These are phyloP conservation scores for Blastomyces silverae DNA, from an alignment of 2,329 filamentous ascomycete genomes.

Conservation along the genomic window DNA sequence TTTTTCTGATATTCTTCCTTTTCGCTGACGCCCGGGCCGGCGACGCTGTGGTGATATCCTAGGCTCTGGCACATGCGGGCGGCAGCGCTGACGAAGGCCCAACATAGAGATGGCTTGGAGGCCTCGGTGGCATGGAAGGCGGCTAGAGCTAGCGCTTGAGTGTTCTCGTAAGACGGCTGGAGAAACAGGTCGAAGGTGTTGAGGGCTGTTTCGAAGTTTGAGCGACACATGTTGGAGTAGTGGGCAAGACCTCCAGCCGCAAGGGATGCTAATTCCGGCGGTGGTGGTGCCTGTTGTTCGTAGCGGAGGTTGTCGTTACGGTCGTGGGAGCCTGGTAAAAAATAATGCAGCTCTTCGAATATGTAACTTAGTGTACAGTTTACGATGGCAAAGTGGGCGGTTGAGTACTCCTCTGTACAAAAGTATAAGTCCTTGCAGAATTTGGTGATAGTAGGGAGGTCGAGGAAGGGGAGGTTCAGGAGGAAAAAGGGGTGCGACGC, in stretches of 20 bases:
- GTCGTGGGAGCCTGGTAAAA: slow-evolving; percentile 10
- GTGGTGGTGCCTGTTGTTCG: background rate
- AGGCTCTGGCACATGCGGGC: slow-evolving; percentile 56
- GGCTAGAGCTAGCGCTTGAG: slow-evolving; percentile 54
- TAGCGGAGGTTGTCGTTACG: background rate
- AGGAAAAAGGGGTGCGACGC: slow-evolving; percentile 21
- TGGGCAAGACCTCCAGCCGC: slow-evolving; percentile 26
- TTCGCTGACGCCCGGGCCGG: slow-evolving; percentile 25
- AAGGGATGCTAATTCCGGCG: background rate
- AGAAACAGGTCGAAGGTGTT: slow-evolving; percentile 51
- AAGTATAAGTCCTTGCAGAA: slow-evolving; percentile 42
- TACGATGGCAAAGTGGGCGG: slow-evolving; percentile 36
- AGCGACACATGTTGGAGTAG: slow-evolving; percentile 35
- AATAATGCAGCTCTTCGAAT: slow-evolving; percentile 31
- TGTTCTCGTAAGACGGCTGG: slow-evolving; percentile 50
- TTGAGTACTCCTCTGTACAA: slow-evolving; percentile 38
- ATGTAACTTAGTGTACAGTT: slow-evolving; percentile 37
- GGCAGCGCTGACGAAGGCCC: slow-evolving; percentile 55
- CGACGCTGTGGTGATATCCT: slow-evolving; percentile 50
- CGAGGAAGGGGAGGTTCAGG: slow-evolving; percentile 24
- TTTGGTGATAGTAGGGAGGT: slow-evolving; percentile 31
- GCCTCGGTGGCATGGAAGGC: slow-evolving; percentile 57
- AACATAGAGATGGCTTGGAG: slow-evolving; percentile 57
- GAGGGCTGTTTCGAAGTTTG: slow-evolving; percentile 43
- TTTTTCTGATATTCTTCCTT: slow-evolving; percentile 27